Conservation (phyloP, 2,329 filamentous ascomycete species). For the Fusarium compactum region DNA sequence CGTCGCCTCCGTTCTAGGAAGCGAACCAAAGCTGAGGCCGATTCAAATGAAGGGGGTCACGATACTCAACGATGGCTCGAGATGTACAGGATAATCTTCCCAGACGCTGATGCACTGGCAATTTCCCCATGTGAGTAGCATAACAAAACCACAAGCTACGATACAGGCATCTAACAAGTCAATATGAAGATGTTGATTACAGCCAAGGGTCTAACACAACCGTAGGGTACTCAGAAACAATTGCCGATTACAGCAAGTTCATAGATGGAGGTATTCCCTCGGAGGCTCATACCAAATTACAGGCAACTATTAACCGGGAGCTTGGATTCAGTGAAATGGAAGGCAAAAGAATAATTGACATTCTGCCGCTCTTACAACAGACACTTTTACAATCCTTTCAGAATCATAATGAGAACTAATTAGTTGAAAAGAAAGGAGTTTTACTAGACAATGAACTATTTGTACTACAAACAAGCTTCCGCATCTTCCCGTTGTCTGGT, state of each 20-base stretch:
- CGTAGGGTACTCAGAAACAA: background rate
- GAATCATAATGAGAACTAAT: background rate
- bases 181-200: background rate
- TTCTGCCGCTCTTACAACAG: background rate
- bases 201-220: background rate
- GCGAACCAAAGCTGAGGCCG: background rate
- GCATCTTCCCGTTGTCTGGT: no score
- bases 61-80: background rate
- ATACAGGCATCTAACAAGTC: background rate
- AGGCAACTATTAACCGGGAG: background rate
- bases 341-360: background rate
- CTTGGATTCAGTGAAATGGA: background rate
- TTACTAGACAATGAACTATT: no score
- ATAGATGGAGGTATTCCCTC: background rate
- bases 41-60: background rate
- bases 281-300: background rate
- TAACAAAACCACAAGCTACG: background rate
- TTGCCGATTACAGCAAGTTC: constrained; percentile 1
- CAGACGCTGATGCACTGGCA: background rate
- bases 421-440: no score
- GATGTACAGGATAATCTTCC: constrained; percentile 6
- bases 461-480: no score
- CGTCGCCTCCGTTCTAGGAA: background rate
- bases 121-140: background rate
- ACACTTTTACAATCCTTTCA: background rate